Evolutionary conservation across 2,329 filamentous ascomycete species (phyloP).

Genomic region (Ophiostoma ips): DNA sequence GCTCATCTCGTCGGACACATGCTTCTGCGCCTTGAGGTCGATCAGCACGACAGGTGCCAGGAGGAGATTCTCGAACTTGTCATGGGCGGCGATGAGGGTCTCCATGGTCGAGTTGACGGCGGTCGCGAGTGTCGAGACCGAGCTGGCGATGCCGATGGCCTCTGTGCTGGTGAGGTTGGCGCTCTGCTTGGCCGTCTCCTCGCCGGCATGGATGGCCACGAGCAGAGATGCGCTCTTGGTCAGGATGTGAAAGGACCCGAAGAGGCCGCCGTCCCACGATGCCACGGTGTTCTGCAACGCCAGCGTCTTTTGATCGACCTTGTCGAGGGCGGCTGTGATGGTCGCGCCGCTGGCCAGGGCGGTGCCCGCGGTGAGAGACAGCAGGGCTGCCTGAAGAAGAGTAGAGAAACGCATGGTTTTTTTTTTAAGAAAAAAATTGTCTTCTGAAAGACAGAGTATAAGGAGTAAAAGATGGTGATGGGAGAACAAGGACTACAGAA

Average conservation of each 20-base stretch:
- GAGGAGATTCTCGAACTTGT: slow-evolving; percentile 29
- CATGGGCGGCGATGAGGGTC: slow-evolving; percentile 26
- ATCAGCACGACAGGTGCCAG: slow-evolving; percentile 29
- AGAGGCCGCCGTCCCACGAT: slow-evolving; percentile 25
- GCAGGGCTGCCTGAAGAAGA: neutral
- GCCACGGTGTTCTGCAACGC: slow-evolving; percentile 18
- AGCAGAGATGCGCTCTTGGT: slow-evolving; percentile 26
- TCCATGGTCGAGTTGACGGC: slow-evolving; percentile 26
- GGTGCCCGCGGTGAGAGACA: neutral
- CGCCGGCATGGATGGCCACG: slow-evolving; percentile 25
- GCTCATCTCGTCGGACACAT: slow-evolving; percentile 26
- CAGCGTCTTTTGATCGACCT: slow-evolving; percentile 1
- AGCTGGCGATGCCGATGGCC: slow-evolving; percentile 25
- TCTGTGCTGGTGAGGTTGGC: slow-evolving; percentile 25
- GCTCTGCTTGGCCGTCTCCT: slow-evolving; percentile 23
- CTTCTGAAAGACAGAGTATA: too few species aligned
- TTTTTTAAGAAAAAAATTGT: neutral
- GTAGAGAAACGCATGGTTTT: neutral
- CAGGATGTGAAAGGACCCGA: slow-evolving; percentile 28
- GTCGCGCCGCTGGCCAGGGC: neutral
- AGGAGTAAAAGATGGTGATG: too few species aligned
- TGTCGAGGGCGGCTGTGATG: slow-evolving; percentile 5
- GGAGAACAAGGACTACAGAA: too few species aligned
- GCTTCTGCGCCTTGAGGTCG: slow-evolving; percentile 27
- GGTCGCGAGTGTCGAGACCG: slow-evolving; percentile 22